Evolutionary conservation across 2,329 filamentous ascomycete genomes (phyloP).

Genomic region (Calonectria naviculata): DNA sequence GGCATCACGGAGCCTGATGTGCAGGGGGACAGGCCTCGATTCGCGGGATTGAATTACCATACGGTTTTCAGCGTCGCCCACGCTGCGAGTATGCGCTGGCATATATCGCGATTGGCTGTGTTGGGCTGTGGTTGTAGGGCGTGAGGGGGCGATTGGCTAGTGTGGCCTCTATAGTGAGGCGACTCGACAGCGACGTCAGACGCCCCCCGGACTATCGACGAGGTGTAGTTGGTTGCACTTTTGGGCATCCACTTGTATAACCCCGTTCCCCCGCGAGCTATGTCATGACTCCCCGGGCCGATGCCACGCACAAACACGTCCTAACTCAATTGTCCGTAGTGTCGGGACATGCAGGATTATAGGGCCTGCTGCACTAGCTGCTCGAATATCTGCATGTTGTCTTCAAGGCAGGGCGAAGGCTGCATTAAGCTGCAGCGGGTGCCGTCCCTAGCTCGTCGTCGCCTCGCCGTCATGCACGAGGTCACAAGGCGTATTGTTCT

Average conservation of each 20-base stretch:
- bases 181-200: conserved; percentile 8
- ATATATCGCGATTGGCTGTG: not conserved
- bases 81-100: conserved; percentile 26
- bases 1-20: conserved; percentile 6
- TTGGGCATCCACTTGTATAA: conserved; percentile 8
- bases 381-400: not conserved
- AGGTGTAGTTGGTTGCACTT: not conserved
- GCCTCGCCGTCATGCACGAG: conserved; percentile 8
- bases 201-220: not conserved
- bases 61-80: not conserved
- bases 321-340: not conserved
- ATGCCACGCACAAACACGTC: not conserved
- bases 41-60: not conserved
- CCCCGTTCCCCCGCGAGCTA: not conserved
- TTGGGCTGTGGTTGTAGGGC: conserved; percentile 8
- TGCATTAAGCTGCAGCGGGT: conserved; percentile 14
- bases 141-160: conserved; percentile 3
- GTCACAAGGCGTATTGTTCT: conserved; percentile 3
- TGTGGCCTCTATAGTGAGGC: not conserved
- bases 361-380: not conserved
- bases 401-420: not conserved
- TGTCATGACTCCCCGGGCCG: not conserved
- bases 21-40: not conserved
- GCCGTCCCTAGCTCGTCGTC: not conserved
- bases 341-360: not conserved